Conservation (phyloP, 805 yeast species). For the Metschnikowia shivogae region DNA sequence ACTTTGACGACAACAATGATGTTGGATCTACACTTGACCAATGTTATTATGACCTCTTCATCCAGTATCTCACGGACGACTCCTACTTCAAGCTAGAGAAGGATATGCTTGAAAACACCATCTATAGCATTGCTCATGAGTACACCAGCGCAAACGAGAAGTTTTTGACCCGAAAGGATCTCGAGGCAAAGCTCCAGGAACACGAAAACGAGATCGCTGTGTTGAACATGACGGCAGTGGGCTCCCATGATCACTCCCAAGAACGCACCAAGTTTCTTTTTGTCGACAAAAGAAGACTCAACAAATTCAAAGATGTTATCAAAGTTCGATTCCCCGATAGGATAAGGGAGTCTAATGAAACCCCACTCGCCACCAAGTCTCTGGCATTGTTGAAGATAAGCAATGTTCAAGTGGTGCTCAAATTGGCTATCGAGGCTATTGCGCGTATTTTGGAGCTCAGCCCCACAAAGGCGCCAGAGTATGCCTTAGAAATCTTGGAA, state of each 20-base stretch:
- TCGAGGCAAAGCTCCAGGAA: conserved; percentile 33
- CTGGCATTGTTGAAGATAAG: conserved; percentile 32
- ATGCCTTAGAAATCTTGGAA: conserved; percentile 63
- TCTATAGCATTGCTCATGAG: conserved; percentile 41
- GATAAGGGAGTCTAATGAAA: conserved; percentile 10
- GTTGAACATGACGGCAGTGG: conserved; percentile 19
- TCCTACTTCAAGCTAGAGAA: conserved; percentile 70
- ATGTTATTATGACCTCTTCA: conserved; percentile 66
- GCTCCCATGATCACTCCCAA: conserved; percentile 11
- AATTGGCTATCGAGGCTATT: conserved; percentile 67
- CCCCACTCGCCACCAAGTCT: conserved; percentile 14
- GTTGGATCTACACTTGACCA: conserved; percentile 58
- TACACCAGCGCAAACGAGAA: conserved; percentile 39
- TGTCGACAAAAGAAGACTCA: conserved; percentile 42
- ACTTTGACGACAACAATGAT: conserved; percentile 45
- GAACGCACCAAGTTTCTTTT: conserved; percentile 31
- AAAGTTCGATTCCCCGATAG: conserved; percentile 39
- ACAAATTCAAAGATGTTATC: conserved; percentile 55
- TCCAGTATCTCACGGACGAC: conserved; percentile 61
- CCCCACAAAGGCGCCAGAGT: conserved; percentile 57
- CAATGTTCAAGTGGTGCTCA: conserved; percentile 59
- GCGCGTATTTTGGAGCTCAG: conserved; percentile 72
- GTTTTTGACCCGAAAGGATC: conserved; percentile 32
- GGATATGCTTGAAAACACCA: conserved; percentile 56
- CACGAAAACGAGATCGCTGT: conserved; percentile 23